Conservation (phyloP, 495 filamentous ascomycete genomes). For the Lentithecium fluviatile region DNA sequence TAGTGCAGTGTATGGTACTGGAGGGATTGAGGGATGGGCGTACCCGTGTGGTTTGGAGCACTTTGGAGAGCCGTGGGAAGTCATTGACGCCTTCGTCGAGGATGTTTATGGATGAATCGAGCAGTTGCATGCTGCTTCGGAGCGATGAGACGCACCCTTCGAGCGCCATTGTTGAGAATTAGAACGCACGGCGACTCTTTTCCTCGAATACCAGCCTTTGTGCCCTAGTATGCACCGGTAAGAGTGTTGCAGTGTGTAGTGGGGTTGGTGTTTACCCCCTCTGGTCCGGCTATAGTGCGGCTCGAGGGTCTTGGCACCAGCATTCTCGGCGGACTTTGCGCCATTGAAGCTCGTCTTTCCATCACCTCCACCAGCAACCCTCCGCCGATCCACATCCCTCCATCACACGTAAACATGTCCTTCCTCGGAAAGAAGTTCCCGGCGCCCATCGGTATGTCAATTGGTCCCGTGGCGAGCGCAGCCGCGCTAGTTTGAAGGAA, state of each 20-base stretch:
- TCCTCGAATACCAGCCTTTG: neutral
- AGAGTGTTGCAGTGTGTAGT: neutral
- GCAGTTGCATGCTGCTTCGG: conserved; percentile 65
- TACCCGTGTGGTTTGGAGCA: conserved; percentile 70
- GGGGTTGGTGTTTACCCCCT: conserved; percentile 4
- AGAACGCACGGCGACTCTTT: neutral
- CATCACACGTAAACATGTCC: conserved; percentile 60
- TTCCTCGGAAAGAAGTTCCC: conserved; percentile 93
- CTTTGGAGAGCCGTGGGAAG: conserved; percentile 70
- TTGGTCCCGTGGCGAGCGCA: conserved; percentile 20
- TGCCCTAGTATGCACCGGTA: neutral
- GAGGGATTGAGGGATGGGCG: conserved; percentile 22
- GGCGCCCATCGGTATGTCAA: conserved; percentile 73
- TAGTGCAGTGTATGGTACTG: neutral
- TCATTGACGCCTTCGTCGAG: conserved; percentile 70
- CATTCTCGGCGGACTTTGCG: neutral
- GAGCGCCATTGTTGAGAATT: conserved; percentile 47
- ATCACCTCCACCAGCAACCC: conserved; percentile 11
- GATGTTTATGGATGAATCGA: conserved; percentile 70
- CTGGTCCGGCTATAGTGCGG: neutral
- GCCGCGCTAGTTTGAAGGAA: neutral
- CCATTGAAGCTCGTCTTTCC: conserved; percentile 4
- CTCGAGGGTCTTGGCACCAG: neutral
- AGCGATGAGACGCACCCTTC: conserved; percentile 67
- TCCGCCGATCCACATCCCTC: neutral